Evolutionary conservation across 2,329 filamentous ascomycete genomes (phyloP).

Genomic region (Zelopaecilomyces penicillatus): DNA sequence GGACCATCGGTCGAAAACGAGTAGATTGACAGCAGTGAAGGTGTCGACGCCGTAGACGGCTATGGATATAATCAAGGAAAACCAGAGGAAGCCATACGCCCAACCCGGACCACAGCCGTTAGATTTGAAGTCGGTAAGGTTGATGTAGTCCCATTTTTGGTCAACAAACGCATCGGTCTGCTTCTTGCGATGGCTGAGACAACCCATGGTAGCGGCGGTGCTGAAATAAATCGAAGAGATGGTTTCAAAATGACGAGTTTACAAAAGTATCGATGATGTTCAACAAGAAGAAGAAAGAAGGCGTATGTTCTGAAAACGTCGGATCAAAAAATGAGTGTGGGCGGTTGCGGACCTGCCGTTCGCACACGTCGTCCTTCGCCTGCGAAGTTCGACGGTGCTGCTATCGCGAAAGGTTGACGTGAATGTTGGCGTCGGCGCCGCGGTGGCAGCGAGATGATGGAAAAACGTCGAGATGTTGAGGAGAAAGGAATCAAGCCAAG

Average conservation of each 20-base stretch:
- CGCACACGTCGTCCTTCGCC: slow-evolving; percentile 41
- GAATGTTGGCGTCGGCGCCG: too few species aligned
- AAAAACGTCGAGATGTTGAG: neutral
- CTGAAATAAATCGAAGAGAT: slow-evolving; percentile 6
- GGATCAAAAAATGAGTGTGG: slow-evolving; percentile 1
- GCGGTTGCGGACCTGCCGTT: slow-evolving; percentile 30
- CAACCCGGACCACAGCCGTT: slow-evolving; percentile 67
- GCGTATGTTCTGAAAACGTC: neutral
- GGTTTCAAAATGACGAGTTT: neutral
- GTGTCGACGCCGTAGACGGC: slow-evolving; percentile 85
- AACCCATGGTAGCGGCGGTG: slow-evolving; percentile 48
- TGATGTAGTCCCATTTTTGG: slow-evolving; percentile 91
- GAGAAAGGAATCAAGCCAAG: neutral
- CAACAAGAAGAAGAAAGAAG: slow-evolving; percentile 5
- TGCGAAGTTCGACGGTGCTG: slow-evolving; percentile 38
- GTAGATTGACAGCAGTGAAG: slow-evolving; percentile 85
- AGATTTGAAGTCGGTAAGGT: slow-evolving; percentile 69
- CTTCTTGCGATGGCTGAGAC: slow-evolving; percentile 53
- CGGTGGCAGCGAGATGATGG: too few species aligned
- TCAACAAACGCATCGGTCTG: slow-evolving; percentile 63
- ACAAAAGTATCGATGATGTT: neutral
- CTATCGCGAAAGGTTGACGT: neutral
- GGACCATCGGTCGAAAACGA: slow-evolving; percentile 84
- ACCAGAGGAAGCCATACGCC: slow-evolving; percentile 78
- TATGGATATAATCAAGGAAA: slow-evolving; percentile 68